A percentile compares a stretch with the other conserved stretches of the same genome.
Evolutionary conservation across 306 rosid genomes (phyloP).

Genomic region (Begonia peltatifolia): DNA sequence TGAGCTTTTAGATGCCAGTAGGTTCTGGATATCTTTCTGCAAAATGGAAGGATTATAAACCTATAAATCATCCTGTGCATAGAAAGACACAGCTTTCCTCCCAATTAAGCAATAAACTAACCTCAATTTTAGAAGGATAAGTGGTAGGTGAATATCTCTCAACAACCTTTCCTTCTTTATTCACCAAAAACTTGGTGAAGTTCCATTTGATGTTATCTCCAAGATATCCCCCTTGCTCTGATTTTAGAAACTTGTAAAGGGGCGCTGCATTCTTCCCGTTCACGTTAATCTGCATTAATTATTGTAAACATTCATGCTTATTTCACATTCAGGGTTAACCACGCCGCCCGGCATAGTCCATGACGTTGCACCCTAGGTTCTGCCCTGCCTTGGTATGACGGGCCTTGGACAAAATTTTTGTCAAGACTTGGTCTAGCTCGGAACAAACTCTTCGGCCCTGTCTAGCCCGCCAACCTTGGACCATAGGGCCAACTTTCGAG

Average conservation of each 20-base stretch:
- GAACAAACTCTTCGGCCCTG: no score
- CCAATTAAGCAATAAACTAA: conserved; percentile 6
- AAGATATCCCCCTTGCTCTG: conserved; percentile 83
- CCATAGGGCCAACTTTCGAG: no score
- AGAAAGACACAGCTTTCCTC: no score
- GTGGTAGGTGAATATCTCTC: conserved; percentile 95
- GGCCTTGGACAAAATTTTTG: no score
- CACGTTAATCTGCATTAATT: conserved; percentile 49
- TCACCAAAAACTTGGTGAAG: conserved; percentile 80
- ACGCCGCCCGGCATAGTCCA: no score
- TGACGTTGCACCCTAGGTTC: no score
- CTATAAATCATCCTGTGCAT: no score
- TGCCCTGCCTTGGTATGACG: no score
- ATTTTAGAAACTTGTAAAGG: conserved; percentile 63
- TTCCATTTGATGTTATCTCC: conserved; percentile 86
- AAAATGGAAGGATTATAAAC: conserved; percentile 11
- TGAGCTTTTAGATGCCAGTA: conserved; percentile 26
- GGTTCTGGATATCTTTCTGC: conserved; percentile 73
- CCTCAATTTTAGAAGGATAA: conserved; percentile 91
- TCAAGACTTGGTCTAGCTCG: no score
- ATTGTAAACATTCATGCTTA: no score
- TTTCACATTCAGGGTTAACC: no score
- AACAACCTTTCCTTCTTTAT: conserved; percentile 74
- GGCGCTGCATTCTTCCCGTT: conserved; percentile 66
- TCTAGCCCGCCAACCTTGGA: no score